phyloP scores from a whole-genome alignment of 345 rosid species.

The Hibiscus trionum region DNA sequence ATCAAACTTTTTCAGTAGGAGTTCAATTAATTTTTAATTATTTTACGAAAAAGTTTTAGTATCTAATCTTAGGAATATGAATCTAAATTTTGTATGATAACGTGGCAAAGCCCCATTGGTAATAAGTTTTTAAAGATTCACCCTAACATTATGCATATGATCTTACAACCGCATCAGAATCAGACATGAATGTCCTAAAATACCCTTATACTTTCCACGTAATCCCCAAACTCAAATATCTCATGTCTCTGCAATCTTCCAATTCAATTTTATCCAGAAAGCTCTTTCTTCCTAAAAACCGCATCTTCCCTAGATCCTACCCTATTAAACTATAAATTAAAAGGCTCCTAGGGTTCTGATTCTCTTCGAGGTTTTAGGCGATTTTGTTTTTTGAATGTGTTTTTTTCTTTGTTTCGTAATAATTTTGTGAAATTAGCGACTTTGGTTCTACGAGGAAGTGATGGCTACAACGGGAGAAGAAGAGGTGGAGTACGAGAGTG shows the following conservation, averaged over 20 bases:
- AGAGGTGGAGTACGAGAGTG: constrained; percentile 75
- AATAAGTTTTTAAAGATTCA: not conserved
- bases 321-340: not conserved
- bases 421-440: constrained; percentile 3
- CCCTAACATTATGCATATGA: not conserved
- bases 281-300: not conserved
- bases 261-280: not conserved
- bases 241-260: not conserved
- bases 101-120: not conserved
- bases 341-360: not conserved
- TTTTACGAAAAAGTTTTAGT: no score
- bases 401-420: not conserved
- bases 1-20: no score
- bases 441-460: constrained; percentile 6
- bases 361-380: constrained; percentile 2
- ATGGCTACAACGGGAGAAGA: constrained; percentile 48
- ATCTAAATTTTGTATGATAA: not conserved
- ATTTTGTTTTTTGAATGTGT: not conserved
- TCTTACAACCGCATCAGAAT: constrained; percentile 1
- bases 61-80: not conserved
- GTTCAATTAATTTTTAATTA: no score
- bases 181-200: not conserved
- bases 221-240: not conserved
- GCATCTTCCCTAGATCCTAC: not conserved
- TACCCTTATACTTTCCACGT: not conserved